Conservation (phyloP, 768 basidiomycete species). For the Kwoniella sp. region DNA sequence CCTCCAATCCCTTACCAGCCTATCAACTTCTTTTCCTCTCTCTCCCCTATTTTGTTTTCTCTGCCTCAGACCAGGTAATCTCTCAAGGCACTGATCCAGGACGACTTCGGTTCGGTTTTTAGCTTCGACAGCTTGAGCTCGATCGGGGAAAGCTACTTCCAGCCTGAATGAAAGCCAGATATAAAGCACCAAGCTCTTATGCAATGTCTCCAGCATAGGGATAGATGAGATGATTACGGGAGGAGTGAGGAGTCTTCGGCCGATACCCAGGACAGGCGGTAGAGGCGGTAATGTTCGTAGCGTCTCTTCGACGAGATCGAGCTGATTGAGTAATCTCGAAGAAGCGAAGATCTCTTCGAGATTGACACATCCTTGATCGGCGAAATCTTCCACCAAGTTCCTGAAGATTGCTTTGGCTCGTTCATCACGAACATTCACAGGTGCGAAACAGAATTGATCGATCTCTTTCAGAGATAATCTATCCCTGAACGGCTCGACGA, state of each 20-base stretch:
- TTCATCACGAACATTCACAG: constrained; percentile 53
- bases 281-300: constrained; percentile 50
- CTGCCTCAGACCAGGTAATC: constrained; percentile 47
- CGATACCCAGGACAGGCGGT: constrained; percentile 26
- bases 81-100: constrained; percentile 63
- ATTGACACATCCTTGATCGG: constrained; percentile 58
- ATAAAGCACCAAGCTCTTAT: constrained; percentile 75
- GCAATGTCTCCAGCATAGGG: constrained; percentile 67
- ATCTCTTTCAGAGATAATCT: constrained; percentile 54
- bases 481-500: constrained; percentile 47
- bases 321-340: constrained; percentile 57
- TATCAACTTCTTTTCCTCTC: constrained; percentile 25
- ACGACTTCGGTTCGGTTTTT: constrained; percentile 68
- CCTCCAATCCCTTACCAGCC: constrained; percentile 24
- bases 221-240: constrained; percentile 44
- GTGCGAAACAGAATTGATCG: constrained; percentile 51
- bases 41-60: constrained; percentile 26
- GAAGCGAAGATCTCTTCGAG: constrained; percentile 57
- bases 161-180: constrained; percentile 79
- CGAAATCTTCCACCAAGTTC: constrained; percentile 60
- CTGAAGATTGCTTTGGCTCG: constrained; percentile 46
- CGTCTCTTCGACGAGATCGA: constrained; percentile 59
- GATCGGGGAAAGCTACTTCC: constrained; percentile 68
- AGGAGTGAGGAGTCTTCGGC: constrained; percentile 21
- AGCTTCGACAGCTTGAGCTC: constrained; percentile 60